These are phyloP conservation scores for Colletotrichum sp. DNA, from an alignment of 2,329 filamentous ascomycete species.

Conservation along the genomic window DNA sequence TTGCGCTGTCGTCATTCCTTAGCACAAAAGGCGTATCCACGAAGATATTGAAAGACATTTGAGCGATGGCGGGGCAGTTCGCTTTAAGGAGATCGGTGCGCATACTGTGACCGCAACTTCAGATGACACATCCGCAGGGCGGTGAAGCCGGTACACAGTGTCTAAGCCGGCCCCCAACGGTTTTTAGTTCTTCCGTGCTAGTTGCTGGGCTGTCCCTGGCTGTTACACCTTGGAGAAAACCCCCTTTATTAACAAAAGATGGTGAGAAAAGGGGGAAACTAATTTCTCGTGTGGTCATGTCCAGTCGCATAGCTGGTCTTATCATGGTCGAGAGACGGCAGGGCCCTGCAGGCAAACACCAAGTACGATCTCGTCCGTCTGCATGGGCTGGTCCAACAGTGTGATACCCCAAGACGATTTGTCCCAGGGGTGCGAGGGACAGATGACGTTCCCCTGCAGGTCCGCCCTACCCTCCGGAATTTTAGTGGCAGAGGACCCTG, in stretches of 20 bases:
- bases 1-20: conserved; percentile 17
- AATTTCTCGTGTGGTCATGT: not conserved
- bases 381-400: not conserved
- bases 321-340: not conserved
- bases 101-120: conserved; percentile 15
- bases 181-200: conserved; percentile 14
- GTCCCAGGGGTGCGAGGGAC: conserved; percentile 13
- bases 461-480: conserved; percentile 1
- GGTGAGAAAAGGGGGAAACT: not conserved
- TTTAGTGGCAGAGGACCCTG: conserved; percentile 4
- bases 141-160: conserved; percentile 14
- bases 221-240: not conserved
- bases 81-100: not conserved
- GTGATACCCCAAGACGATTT: not conserved
- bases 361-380: not conserved
- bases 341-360: not conserved
- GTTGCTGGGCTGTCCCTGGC: not conserved
- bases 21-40: not conserved
- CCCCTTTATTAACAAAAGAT: not conserved
- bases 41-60: conserved; percentile 19
- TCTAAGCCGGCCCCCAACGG: not conserved
- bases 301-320: not conserved
- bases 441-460: conserved; percentile 21
- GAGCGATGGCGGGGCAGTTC: conserved; percentile 7
- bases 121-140: not conserved